Conservation (phyloP, 2,329 filamentous ascomycete species). For the Monosporascus sp. region DNA sequence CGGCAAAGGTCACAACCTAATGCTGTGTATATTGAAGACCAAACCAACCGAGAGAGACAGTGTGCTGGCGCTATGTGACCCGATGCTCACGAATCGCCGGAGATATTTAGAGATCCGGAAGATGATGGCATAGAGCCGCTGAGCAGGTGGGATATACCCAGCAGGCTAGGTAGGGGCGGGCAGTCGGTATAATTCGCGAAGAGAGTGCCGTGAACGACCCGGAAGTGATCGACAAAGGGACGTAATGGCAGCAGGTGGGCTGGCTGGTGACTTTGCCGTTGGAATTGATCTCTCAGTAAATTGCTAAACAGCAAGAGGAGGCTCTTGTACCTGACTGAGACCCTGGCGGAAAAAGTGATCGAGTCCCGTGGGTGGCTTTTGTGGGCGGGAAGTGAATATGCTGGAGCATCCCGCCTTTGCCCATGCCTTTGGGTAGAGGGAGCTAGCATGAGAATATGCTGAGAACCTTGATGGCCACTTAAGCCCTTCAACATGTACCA, state of each 20-base stretch:
- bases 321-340: background rate
- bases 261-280: background rate
- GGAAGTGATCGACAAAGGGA: background rate
- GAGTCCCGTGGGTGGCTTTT: background rate
- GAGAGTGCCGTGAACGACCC: background rate
- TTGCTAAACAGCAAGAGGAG: background rate
- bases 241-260: too few species aligned
- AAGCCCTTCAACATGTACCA: too few species aligned
- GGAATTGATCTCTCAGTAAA: background rate
- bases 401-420: background rate
- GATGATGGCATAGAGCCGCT: background rate
- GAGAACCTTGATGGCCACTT: constrained; percentile 5
- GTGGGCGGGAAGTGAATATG: too few species aligned
- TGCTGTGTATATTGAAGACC: constrained; percentile 4
- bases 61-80: background rate
- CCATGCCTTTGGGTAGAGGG: background rate
- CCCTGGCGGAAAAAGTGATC: background rate
- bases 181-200: background rate
- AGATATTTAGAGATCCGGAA: background rate
- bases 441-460: background rate
- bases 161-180: background rate
- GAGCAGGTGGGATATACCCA: background rate
- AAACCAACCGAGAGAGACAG: background rate
- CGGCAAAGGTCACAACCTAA: background rate
- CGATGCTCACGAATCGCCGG: background rate